Evolutionary conservation across 2,329 filamentous ascomycete genomes (phyloP), one percentile per base, ranked within the genome.

Genomic region (Chaetomiaceae sp.): DNA sequence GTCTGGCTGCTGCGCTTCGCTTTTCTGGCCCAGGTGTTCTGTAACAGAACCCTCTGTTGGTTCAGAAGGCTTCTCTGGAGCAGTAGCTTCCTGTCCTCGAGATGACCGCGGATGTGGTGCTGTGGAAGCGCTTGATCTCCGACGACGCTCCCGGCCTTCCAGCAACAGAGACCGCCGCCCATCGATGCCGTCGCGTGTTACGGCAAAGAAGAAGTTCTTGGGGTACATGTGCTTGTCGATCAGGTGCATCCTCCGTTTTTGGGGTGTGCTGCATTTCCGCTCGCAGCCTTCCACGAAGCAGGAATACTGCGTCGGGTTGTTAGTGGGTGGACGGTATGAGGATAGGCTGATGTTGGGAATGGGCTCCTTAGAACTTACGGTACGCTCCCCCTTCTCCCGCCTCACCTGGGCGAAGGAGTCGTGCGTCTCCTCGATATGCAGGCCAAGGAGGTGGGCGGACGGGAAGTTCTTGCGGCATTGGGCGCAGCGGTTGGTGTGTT

Each of bases 171-270:
- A 95, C 39, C 78, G 84, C 47, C 89, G 82, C 44, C 86, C 86
- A 65, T 96, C 92, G 56, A 96, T 88, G n/a, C 94, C 94, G 57
- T 89, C 84, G 60, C 91, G 89, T 3, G 95, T 87, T 48, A 97
- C 82, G 46, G 84, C 83, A 64, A 95, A 96, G 70, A 95, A 92
- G 71, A 91, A 96, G 64, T 89, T 88, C 66, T 82, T 84, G 11
- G 91, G 92, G 66, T 94, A 99, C 72, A 86, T 80, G 70, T 99
- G 94, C 72, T 96, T 96, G 75, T 96, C 91, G 61, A 96, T 89
- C 60, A 96, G 77, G 74, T 99, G 92, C 68, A 89, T 82, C 31
- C 89, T 81, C 40, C 94, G 82, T 71, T 96, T 97, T 64, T 89
- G 84, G 27, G 87, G 84, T 4, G 88, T 91, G 51, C 82, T 83